Base-by-base conservation (phyloP, 768 basidiomycete genomes). In the Auriculariales sp. region DNA sequence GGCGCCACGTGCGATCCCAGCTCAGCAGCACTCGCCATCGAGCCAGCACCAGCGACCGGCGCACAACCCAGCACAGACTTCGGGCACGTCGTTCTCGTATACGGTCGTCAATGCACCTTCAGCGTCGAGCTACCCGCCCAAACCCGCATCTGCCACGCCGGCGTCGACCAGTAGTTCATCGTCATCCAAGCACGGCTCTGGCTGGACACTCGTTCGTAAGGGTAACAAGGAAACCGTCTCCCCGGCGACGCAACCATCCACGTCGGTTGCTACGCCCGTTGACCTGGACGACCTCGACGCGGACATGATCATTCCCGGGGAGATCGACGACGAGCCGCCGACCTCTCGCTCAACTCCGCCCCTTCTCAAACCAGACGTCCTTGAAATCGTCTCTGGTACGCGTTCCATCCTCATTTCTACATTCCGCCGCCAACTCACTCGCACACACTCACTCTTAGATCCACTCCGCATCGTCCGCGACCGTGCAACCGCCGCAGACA, bases 371-470 rank as follows among this genome's bases (percentile, higher is more conserved):
- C 65, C 70, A 12, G 81, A 93, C 59, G 75, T 77, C 2, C 77
- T 83, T 22, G 80, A 84, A 50, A 78, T 94, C 50, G 75, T 90
- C 48, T 73, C 74, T 58, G 90, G 90, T 91, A 68, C 56, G 63
- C 60, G 42, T 53, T 12, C 27, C 5, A n/a, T 4, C 32, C 52
- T 53, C 50, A 24, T 49, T 54, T 30, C 29, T 59, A 34, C 44
- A 52, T 6, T 36, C 3, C 19, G 27, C 22, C 14, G 0, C 39
- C 27, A 19, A 44, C 17, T 19, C 39, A 25, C 15, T 15, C 15
- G 39, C 33, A 48, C 54, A 3, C 49, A 39, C 48, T 45, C 19
- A 52, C 29, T 10, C 39, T 56, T 19, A 56, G 51, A 48, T 50
- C 57, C 48, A 4, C 42, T 52, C 10, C 52, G 53, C 25, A 54